These are phyloP conservation scores for Trametes punicea DNA, from an alignment of 768 basidiomycete genomes.

Conservation along the genomic window DNA sequence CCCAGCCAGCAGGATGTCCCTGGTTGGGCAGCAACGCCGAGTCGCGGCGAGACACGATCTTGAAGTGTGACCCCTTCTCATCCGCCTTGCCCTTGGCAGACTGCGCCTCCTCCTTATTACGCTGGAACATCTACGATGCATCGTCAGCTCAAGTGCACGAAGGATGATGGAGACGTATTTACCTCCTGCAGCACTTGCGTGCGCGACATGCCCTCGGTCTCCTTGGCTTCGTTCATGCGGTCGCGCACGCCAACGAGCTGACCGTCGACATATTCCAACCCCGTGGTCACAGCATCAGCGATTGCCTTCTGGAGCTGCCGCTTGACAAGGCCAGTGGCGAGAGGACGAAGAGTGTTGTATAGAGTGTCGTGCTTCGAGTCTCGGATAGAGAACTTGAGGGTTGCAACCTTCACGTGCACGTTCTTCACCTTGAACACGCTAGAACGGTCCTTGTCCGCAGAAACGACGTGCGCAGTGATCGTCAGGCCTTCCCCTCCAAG, in stretches of 20 bases:
- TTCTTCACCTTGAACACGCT: conserved; percentile 73
- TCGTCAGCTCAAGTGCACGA: neutral
- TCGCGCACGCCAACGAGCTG: conserved; percentile 89
- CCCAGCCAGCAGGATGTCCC: conserved; percentile 71
- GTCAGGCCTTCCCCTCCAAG: conserved; percentile 81
- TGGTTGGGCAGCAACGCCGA: conserved; percentile 57
- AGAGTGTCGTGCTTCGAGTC: conserved; percentile 88
- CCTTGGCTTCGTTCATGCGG: conserved; percentile 63
- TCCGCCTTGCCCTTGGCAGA: conserved; percentile 40
- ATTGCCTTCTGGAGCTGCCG: conserved; percentile 62
- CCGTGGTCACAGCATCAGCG: conserved; percentile 68
- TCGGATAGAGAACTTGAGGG: conserved; percentile 86
- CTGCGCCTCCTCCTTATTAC: conserved; percentile 48
- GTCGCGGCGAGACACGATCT: conserved; percentile 72
- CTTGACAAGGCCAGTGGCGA: conserved; percentile 83
- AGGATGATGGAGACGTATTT: conserved; percentile 20
- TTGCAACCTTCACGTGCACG: conserved; percentile 78
- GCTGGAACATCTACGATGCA: conserved; percentile 50
- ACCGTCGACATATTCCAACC: conserved; percentile 83
- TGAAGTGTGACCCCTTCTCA: conserved; percentile 63
- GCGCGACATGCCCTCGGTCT: conserved; percentile 37
- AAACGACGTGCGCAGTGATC: conserved; percentile 60
- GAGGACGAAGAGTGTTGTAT: conserved; percentile 79
- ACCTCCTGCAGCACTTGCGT: conserved; percentile 61
- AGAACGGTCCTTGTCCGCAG: conserved; percentile 57